phyloP scores from a whole-genome alignment of 2,329 filamentous ascomycete genomes.

The Pseudonectria buxi region DNA sequence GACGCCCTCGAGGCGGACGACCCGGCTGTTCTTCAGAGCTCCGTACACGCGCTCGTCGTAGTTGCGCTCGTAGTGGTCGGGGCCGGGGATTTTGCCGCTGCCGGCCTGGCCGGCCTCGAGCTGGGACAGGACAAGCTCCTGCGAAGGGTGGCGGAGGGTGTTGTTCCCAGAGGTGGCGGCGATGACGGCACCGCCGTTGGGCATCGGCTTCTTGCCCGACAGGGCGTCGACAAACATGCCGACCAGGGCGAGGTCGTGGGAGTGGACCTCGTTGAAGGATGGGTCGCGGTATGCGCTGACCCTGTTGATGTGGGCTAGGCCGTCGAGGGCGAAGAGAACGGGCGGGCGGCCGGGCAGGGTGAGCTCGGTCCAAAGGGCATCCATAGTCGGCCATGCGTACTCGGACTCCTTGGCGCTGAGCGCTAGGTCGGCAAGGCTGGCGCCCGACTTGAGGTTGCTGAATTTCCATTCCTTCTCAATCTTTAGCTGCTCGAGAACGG shows the following conservation, averaged over 20 bases:
- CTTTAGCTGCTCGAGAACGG: slow-evolving; percentile 49
- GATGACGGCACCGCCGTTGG: slow-evolving; percentile 73
- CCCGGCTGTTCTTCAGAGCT: slow-evolving; percentile 41
- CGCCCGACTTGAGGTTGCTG: slow-evolving; percentile 43
- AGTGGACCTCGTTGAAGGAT: slow-evolving; percentile 68
- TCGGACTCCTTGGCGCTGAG: slow-evolving; percentile 68
- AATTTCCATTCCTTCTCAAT: slow-evolving; percentile 39
- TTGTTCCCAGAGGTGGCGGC: slow-evolving; percentile 71
- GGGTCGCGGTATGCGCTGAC: slow-evolving; percentile 67
- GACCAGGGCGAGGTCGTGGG: slow-evolving; percentile 74
- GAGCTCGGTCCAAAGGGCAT: slow-evolving; percentile 76
- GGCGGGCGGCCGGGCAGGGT: slow-evolving; percentile 43
- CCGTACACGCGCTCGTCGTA: slow-evolving; percentile 54
- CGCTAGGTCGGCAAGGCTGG: slow-evolving; percentile 61
- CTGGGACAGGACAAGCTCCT: slow-evolving; percentile 61
- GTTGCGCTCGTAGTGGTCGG: slow-evolving; percentile 47
- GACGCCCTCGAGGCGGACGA: slow-evolving; percentile 59
- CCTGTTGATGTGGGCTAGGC: slow-evolving; percentile 74
- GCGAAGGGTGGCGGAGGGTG: slow-evolving; percentile 52
- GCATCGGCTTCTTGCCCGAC: slow-evolving; percentile 47
- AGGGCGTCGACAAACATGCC: slow-evolving; percentile 69
- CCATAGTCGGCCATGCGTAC: slow-evolving; percentile 72
- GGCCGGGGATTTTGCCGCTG: slow-evolving; percentile 28
- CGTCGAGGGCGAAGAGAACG: slow-evolving; percentile 72
- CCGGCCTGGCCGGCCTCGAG: slow-evolving; percentile 38